phyloP scores from a whole-genome alignment of 345 rosid species.

The Eucalyptus marginata region DNA sequence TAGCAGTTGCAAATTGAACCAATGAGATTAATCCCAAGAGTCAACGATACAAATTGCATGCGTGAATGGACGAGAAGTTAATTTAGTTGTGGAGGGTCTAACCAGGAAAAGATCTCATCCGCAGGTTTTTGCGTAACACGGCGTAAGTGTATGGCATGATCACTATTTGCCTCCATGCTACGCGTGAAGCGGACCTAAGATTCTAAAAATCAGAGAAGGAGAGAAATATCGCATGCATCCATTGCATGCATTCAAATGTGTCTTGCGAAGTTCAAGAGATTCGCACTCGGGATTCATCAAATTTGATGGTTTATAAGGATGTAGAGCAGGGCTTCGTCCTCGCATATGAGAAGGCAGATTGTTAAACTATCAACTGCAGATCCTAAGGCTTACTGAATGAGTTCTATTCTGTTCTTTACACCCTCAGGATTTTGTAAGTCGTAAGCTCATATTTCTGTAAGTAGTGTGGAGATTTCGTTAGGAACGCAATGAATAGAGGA shows the following conservation, averaged over 20 bases:
- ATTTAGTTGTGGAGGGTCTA: not conserved
- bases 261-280: not conserved
- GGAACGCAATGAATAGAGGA: not conserved
- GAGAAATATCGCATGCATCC: not conserved
- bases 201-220: not conserved
- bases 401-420: not conserved
- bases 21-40: not conserved
- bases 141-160: not conserved
- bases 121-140: not conserved
- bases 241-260: not conserved
- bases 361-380: not conserved
- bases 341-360: not conserved
- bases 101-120: not conserved
- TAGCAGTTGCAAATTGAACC: not conserved
- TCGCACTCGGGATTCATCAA: not conserved
- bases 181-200: not conserved
- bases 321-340: not conserved
- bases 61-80: not conserved
- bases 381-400: not conserved
- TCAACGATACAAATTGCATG: not conserved
- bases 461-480: not conserved
- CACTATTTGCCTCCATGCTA: not conserved
- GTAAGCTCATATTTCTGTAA: not conserved
- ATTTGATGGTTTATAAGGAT: not conserved
- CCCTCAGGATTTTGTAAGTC: not conserved